These are phyloP conservation scores for Dittrichia graveolens DNA, from an alignment of 129 eudicot species.

Conservation along the genomic window DNA sequence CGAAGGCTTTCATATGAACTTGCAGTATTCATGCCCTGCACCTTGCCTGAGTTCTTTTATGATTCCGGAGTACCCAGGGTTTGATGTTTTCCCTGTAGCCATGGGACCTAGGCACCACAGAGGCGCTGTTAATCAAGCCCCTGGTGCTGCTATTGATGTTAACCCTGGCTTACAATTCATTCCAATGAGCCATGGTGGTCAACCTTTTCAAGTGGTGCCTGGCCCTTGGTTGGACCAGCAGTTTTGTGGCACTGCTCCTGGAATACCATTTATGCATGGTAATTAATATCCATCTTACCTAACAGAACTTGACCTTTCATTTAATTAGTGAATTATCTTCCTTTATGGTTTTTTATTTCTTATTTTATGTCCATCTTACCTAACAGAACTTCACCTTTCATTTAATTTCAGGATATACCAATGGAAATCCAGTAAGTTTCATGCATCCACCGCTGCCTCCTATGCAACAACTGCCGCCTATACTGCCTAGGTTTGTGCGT, in stretches of 20 bases:
- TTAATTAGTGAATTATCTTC: conserved; percentile 7
- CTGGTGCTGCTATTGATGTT: conserved; percentile 41
- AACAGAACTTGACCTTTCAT: too few relatives aligned
- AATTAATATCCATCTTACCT: conserved; percentile 24
- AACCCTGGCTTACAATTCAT: conserved; percentile 39
- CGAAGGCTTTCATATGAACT: conserved; percentile 51
- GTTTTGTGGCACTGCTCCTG: conserved; percentile 38
- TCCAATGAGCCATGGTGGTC: conserved; percentile 50
- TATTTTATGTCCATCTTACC: too few relatives aligned
- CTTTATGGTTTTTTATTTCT: background rate
- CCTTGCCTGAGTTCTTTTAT: conserved; percentile 58
- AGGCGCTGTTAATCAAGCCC: conserved; percentile 40
- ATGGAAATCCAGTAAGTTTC: conserved; percentile 54
- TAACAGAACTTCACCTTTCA: too few relatives aligned
- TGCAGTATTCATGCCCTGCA: conserved; percentile 46
- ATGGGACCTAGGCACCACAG: conserved; percentile 52
- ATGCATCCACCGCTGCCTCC: conserved; percentile 52
- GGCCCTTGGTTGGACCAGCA: conserved; percentile 73
- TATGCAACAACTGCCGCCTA: conserved; percentile 49
- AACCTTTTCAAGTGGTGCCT: conserved; percentile 51
- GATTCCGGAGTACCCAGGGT: conserved; percentile 51
- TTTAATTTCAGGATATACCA: conserved; percentile 36
- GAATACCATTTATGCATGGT: conserved; percentile 66
- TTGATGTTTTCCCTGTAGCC: conserved; percentile 32
- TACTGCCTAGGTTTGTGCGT: conserved; percentile 54